Percentiles rank a stretch among this genome's conserved stretches.
These are phyloP conservation scores for Fusarium mundagurra DNA, from an alignment of 2,329 filamentous ascomycete genomes.

Conservation along the genomic window DNA sequence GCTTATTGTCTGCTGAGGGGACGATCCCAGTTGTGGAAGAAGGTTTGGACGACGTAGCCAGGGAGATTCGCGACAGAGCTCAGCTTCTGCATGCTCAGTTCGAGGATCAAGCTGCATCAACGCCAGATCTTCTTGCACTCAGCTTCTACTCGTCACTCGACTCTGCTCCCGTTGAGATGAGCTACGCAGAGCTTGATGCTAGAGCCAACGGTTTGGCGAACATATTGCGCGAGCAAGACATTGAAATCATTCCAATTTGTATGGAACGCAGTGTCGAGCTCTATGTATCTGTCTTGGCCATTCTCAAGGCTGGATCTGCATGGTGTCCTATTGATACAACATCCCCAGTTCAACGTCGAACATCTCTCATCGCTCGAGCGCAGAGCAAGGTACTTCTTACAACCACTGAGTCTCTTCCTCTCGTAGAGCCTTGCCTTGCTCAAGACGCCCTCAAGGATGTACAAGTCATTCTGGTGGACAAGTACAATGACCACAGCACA, in stretches of 20 bases:
- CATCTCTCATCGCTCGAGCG: constrained; percentile 19
- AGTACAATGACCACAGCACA: background rate
- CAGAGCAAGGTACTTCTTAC: constrained; percentile 16
- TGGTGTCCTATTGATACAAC: constrained; percentile 27
- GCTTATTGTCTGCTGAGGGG: constrained; percentile 8
- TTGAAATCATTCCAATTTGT: constrained; percentile 17
- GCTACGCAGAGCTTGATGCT: constrained; percentile 16
- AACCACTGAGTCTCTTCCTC: background rate
- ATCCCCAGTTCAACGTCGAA: constrained; percentile 13
- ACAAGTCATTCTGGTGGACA: constrained; percentile 12
- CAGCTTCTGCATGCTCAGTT: constrained; percentile 16
- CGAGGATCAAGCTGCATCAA: constrained; percentile 11
- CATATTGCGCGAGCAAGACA: constrained; percentile 5
- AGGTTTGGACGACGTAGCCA: background rate
- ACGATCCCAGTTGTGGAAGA: background rate
- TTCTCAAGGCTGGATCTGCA: constrained; percentile 20
- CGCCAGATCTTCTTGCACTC: background rate
- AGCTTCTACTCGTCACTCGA: constrained; percentile 12
- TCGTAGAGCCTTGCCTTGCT: constrained; percentile 1
- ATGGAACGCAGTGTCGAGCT: constrained; percentile 15
- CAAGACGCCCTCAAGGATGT: constrained; percentile 3
- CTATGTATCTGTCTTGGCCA: constrained; percentile 18
- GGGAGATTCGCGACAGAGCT: background rate
- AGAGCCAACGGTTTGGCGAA: constrained; percentile 14
- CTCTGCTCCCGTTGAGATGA: background rate